Conservation (phyloP, 768 basidiomycete genomes). For the Lentinula aciculospora region DNA sequence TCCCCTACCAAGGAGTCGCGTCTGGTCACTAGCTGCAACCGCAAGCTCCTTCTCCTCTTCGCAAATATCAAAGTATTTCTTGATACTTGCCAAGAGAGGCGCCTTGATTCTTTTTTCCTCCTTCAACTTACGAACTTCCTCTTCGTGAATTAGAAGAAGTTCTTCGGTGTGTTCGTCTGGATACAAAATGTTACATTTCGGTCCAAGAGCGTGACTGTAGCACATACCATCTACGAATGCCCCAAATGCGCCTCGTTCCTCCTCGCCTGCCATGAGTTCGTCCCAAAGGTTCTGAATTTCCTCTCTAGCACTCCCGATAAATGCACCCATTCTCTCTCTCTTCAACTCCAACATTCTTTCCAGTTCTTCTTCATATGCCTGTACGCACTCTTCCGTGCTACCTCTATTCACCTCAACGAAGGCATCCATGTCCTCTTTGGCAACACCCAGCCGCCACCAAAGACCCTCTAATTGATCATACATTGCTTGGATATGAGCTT, state of each 20-base stretch:
- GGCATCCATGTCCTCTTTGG: slow-evolving; percentile 78
- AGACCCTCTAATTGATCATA: slow-evolving; percentile 91
- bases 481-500: slow-evolving; percentile 84
- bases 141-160: slow-evolving; percentile 76
- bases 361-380: slow-evolving; percentile 84
- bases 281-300: slow-evolving; percentile 84
- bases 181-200: slow-evolving; percentile 6
- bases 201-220: slow-evolving; percentile 1
- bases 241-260: slow-evolving; percentile 75
- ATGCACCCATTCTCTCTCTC: slow-evolving; percentile 79
- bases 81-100: slow-evolving; percentile 66
- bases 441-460: slow-evolving; percentile 82
- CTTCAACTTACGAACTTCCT: slow-evolving; percentile 76
- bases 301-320: slow-evolving; percentile 73
- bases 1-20: slow-evolving; percentile 74
- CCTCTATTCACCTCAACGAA: slow-evolving; percentile 88
- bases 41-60: slow-evolving; percentile 87
- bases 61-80: slow-evolving; percentile 88
- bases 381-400: slow-evolving; percentile 69
- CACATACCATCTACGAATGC: slow-evolving; percentile 76
- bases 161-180: slow-evolving; percentile 88
- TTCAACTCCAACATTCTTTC: slow-evolving; percentile 88
- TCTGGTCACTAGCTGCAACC: slow-evolving; percentile 74
- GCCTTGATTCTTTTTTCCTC: slow-evolving; percentile 79
- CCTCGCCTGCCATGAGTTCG: slow-evolving; percentile 78